Evolutionary conservation across 1,139 yeast species (phyloP).

Genomic region (Suhomyces atakaporum): DNA sequence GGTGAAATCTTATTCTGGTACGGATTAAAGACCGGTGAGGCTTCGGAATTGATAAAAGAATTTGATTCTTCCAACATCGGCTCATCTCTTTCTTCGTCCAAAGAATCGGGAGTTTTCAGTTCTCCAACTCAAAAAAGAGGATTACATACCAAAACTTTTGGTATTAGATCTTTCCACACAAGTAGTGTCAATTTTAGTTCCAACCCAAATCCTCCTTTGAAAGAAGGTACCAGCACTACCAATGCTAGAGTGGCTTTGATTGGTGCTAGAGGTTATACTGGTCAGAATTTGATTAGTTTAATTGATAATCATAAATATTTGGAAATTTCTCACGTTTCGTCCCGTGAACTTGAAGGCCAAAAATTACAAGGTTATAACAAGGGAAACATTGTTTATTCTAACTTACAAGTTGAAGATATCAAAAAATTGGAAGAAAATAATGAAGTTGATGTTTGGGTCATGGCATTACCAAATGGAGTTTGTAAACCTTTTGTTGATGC

Average conservation of each 20-base stretch:
- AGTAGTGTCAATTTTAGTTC: constrained; percentile 26
- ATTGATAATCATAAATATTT: constrained; percentile 85
- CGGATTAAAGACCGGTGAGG: constrained; percentile 71
- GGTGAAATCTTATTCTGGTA: constrained; percentile 95
- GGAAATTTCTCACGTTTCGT: constrained; percentile 89
- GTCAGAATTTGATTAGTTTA: constrained; percentile 85
- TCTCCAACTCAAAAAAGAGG: constrained; percentile 45
- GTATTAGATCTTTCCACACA: constrained; percentile 30
- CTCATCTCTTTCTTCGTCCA: constrained; percentile 40
- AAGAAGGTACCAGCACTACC: constrained; percentile 59
- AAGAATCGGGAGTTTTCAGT: constrained; percentile 45
- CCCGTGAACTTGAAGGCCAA: constrained; percentile 90
- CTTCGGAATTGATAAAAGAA: constrained; percentile 62
- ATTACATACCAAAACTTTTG: constrained; percentile 28
- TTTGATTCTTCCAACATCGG: constrained; percentile 52
- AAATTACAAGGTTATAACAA: constrained; percentile 86
- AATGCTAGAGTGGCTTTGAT: constrained; percentile 83
- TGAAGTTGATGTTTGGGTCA: constrained; percentile 94
- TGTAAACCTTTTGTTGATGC: constrained; percentile 97
- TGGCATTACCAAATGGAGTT: constrained; percentile 98
- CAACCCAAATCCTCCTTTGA: constrained; percentile 74
- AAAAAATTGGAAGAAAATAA: constrained; percentile 70
- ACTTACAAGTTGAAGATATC: constrained; percentile 85
- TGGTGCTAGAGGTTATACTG: constrained; percentile 98
- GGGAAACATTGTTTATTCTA: constrained; percentile 75